These are phyloP conservation scores for Tulasnella sp. DNA, from an alignment of 768 basidiomycete species.

Conservation along the genomic window DNA sequence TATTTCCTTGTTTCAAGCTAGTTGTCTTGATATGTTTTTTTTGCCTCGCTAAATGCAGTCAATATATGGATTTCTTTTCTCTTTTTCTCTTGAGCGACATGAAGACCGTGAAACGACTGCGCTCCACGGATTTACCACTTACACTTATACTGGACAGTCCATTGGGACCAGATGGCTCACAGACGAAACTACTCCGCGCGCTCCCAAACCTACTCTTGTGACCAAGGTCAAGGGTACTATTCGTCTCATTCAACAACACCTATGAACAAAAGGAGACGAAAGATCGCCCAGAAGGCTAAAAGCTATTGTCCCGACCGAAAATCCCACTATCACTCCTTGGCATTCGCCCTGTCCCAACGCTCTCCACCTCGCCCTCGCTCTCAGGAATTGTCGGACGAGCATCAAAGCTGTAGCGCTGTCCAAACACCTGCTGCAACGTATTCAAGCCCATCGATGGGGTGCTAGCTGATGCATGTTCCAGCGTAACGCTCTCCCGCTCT, in stretches of 20 bases:
- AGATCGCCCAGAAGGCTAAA: neutral
- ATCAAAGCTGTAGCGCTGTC: neutral
- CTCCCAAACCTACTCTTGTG: neutral
- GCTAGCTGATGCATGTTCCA: neutral
- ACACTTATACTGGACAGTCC: no score
- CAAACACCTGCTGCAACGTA: slow-evolving; percentile 4
- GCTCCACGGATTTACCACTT: no score
- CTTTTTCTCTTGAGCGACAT: no score
- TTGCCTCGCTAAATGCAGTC: no score
- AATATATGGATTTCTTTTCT: no score
- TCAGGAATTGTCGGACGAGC: neutral
- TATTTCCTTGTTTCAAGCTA: no score
- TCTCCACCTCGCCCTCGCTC: neutral
- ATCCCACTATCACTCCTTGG: neutral
- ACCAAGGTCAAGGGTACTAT: neutral
- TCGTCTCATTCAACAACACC: neutral
- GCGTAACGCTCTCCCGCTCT: slow-evolving; percentile 14
- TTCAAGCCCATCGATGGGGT: neutral
- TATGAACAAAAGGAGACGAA: neutral
- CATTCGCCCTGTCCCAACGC: neutral
- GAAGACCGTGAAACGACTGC: no score
- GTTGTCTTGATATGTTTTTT: no score
- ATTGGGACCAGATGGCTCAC: no score
- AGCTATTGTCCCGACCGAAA: neutral
- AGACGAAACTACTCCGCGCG: neutral